A percentile compares a stretch with the other conserved stretches of the same genome.
Conservation (phyloP, 495 filamentous ascomycete species). For the Penicillium macrosclerotiorum region DNA sequence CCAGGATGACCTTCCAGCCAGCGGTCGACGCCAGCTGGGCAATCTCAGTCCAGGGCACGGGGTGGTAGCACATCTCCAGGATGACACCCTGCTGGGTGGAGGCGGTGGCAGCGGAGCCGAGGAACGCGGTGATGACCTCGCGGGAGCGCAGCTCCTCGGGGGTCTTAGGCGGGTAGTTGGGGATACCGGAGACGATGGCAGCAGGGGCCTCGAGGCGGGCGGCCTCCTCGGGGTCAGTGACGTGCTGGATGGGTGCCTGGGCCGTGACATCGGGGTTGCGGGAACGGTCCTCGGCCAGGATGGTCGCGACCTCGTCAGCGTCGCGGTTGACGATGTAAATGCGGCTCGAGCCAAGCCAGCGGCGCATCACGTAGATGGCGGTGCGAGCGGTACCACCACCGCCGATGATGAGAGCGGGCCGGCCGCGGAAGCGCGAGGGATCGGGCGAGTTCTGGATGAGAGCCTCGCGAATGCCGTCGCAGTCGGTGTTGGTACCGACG, state of each 20-base stretch:
- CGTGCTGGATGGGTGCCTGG: constrained; percentile 50
- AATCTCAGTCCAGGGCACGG: constrained; percentile 63
- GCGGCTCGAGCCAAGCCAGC: constrained; percentile 59
- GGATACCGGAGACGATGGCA: constrained; percentile 64
- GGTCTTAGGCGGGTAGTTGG: constrained; percentile 64
- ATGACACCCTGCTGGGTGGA: constrained; percentile 58
- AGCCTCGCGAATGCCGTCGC: constrained; percentile 67
- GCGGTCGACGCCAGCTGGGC: constrained; percentile 50
- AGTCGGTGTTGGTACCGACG: constrained; percentile 75
- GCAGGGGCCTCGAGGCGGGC: constrained; percentile 53
- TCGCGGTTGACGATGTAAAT: constrained; percentile 74
- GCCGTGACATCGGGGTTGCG: constrained; percentile 36
- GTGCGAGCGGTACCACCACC: constrained; percentile 70
- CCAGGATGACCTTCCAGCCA: constrained; percentile 68
- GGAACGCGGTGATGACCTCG: constrained; percentile 53
- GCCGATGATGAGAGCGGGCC: constrained; percentile 61
- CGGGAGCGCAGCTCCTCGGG: constrained; percentile 56
- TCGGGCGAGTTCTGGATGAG: constrained; percentile 57
- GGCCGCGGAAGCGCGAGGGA: constrained; percentile 43
- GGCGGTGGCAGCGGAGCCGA: constrained; percentile 29
- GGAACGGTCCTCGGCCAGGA: constrained; percentile 50
- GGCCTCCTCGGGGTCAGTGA: constrained; percentile 56
- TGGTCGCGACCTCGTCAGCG: constrained; percentile 56
- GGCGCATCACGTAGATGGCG: constrained; percentile 65
- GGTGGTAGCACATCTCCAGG: constrained; percentile 80